These are phyloP conservation scores for Coemansia sp. DNA, from an alignment of 192 early-diverging fungal species.

Conservation along the genomic window DNA sequence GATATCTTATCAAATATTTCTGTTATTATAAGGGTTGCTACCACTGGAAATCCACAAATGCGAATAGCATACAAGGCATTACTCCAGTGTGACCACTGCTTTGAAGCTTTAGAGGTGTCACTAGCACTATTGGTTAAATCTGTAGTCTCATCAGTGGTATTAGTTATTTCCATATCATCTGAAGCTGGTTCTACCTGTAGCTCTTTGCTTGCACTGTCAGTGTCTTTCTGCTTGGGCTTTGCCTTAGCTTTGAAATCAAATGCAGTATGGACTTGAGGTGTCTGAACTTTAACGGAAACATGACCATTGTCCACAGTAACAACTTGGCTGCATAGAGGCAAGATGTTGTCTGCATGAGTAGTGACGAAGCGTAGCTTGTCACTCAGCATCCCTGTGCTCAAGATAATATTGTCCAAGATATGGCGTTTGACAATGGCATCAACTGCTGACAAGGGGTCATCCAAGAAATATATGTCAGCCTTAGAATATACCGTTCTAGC, in stretches of 20 bases:
- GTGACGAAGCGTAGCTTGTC: slow-evolving; percentile 56
- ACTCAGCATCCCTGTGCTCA: slow-evolving; percentile 57
- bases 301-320: slow-evolving; percentile 19
- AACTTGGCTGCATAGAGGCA: slow-evolving; percentile 32
- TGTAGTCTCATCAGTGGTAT: neutral
- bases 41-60: neutral
- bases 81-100: slow-evolving; percentile 46
- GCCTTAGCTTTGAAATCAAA: slow-evolving; percentile 14
- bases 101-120: neutral
- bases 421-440: slow-evolving; percentile 67
- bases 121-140: neutral
- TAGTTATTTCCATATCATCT: neutral
- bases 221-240: slow-evolving; percentile 11
- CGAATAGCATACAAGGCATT: slow-evolving; percentile 55
- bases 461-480: slow-evolving; percentile 71
- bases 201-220: neutral
- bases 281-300: slow-evolving; percentile 49
- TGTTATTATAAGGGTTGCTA: neutral
- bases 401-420: slow-evolving; percentile 65
- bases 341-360: slow-evolving; percentile 42
- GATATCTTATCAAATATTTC: neutral
- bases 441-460: slow-evolving; percentile 76
- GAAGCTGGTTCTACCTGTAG: neutral
- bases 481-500: slow-evolving; percentile 68
- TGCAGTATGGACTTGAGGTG: slow-evolving; percentile 21